Evolutionary conservation across 2,329 filamentous ascomycete species (phyloP).

Genomic region (Ciborinia camelliae): DNA sequence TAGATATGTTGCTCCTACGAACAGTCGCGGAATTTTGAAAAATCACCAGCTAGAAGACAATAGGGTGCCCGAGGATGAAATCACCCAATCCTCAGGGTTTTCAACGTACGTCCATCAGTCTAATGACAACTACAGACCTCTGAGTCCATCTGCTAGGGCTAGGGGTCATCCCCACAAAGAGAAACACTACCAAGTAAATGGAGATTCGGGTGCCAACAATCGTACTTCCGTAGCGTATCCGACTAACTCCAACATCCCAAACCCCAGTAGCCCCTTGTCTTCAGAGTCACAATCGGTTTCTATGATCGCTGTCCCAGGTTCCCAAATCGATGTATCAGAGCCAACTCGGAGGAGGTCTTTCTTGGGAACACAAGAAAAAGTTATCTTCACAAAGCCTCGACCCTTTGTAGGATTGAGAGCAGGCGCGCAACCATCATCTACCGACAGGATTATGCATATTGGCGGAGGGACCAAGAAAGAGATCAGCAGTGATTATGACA

Average conservation of each 20-base stretch:
- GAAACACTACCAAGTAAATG: no score
- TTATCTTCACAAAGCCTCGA: constrained; percentile 10
- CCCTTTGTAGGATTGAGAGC: not conserved
- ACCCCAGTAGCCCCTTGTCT: not conserved
- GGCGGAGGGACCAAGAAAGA: not conserved
- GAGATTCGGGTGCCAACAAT: not conserved
- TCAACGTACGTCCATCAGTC: not conserved
- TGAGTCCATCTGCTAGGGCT: no score
- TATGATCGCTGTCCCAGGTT: constrained; percentile 10
- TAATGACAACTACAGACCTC: not conserved
- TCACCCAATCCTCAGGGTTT: not conserved
- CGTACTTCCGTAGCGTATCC: not conserved
- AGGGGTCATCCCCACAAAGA: not conserved
- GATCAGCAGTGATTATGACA: not conserved
- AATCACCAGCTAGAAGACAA: not conserved
- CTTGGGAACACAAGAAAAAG: not conserved
- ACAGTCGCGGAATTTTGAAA: not conserved
- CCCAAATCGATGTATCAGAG: not conserved
- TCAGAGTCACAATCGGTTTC: constrained; percentile 11
- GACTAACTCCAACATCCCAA: not conserved
- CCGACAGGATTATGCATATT: not conserved
- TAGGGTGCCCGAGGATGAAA: not conserved
- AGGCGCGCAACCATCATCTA: not conserved
- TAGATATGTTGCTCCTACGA: not conserved
- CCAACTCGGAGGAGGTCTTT: not conserved